phyloP scores from a whole-genome alignment of 2,329 filamentous ascomycete species.

The Nothophoma quercina region DNA sequence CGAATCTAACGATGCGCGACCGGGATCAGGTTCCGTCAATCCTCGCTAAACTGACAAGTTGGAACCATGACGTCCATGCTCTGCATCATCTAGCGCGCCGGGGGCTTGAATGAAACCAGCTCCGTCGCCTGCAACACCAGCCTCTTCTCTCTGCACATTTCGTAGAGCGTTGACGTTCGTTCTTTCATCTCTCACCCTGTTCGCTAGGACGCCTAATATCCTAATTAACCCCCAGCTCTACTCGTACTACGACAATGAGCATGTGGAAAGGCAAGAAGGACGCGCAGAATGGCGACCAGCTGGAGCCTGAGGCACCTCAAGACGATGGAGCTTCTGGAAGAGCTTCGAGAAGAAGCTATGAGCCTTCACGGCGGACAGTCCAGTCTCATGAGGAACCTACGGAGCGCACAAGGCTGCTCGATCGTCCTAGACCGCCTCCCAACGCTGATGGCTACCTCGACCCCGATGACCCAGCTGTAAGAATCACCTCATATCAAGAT shows the following conservation, averaged over 20 bases:
- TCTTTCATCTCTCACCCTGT: not conserved
- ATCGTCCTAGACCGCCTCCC: constrained; percentile 51
- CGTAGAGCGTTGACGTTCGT: constrained; percentile 9
- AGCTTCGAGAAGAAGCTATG: constrained; percentile 40
- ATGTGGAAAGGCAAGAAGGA: constrained; percentile 65
- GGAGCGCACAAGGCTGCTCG: constrained; percentile 73
- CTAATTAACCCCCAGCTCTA: constrained; percentile 22
- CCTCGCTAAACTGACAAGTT: constrained; percentile 4
- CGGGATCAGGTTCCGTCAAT: constrained; percentile 17
- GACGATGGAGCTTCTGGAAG: constrained; percentile 35
- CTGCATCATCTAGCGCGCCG: constrained; percentile 5
- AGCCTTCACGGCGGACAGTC: constrained; percentile 37
- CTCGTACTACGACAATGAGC: constrained; percentile 44
- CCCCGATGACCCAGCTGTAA: constrained; percentile 81
- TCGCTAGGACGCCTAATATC: not conserved
- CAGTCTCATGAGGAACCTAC: constrained; percentile 62
- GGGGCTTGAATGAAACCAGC: constrained; percentile 19
- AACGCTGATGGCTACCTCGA: constrained; percentile 73
- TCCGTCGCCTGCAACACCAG: constrained; percentile 15
- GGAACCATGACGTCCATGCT: constrained; percentile 11
- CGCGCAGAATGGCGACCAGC: constrained; percentile 50
- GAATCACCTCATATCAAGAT: constrained; percentile 32
- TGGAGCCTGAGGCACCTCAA: constrained; percentile 27
- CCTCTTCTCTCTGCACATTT: constrained; percentile 10
- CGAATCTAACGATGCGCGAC: constrained; percentile 19